phyloP scores from a whole-genome alignment of 2,329 filamentous ascomycete genomes.

The Cordyceps cateniannulata region DNA sequence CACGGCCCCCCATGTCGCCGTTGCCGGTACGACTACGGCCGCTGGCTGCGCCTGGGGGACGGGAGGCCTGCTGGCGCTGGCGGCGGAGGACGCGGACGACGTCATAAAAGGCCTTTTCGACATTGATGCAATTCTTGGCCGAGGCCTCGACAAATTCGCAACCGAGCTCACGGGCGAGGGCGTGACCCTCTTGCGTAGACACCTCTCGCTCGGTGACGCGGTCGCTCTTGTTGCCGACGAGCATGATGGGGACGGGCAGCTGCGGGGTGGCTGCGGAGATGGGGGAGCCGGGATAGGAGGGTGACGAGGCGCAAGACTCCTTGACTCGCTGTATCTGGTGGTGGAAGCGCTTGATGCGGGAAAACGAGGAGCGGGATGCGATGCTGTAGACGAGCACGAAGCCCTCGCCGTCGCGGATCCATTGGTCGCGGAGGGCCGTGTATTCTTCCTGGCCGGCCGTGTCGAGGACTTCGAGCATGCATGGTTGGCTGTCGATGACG shows the following conservation, averaged over 20 bases:
- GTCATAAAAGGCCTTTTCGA: slow-evolving; percentile 97
- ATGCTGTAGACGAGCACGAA: slow-evolving; percentile 99
- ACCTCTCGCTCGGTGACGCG: slow-evolving; percentile 93
- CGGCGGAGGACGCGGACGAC: slow-evolving; percentile 85
- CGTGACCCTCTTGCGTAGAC: slow-evolving; percentile 91
- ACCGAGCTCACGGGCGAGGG: slow-evolving; percentile 81
- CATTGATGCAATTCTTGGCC: slow-evolving; percentile 96
- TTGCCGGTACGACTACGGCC: slow-evolving; percentile 34
- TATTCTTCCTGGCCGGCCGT: slow-evolving; percentile 98
- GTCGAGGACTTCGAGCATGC: slow-evolving; percentile 96
- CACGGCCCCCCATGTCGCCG: slow-evolving; percentile 27
- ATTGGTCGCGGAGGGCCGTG: slow-evolving; percentile 91
- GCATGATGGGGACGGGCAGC: slow-evolving; percentile 84
- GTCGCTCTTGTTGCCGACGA: slow-evolving; percentile 98
- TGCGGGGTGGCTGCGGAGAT: slow-evolving; percentile 53
- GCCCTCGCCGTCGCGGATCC: slow-evolving; percentile 96
- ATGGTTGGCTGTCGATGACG: slow-evolving; percentile 89
- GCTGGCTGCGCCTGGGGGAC: slow-evolving; percentile 29
- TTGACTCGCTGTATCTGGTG: slow-evolving; percentile 97
- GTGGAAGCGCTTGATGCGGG: slow-evolving; percentile 90
- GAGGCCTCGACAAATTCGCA: slow-evolving; percentile 97
- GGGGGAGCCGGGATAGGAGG: slow-evolving; percentile 70
- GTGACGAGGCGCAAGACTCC: slow-evolving; percentile 74
- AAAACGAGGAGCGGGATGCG: slow-evolving; percentile 91
- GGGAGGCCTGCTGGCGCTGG: slow-evolving; percentile 58